These are phyloP conservation scores for Diaporthe sp. DNA, from an alignment of 2,329 filamentous ascomycete species.

Conservation along the genomic window DNA sequence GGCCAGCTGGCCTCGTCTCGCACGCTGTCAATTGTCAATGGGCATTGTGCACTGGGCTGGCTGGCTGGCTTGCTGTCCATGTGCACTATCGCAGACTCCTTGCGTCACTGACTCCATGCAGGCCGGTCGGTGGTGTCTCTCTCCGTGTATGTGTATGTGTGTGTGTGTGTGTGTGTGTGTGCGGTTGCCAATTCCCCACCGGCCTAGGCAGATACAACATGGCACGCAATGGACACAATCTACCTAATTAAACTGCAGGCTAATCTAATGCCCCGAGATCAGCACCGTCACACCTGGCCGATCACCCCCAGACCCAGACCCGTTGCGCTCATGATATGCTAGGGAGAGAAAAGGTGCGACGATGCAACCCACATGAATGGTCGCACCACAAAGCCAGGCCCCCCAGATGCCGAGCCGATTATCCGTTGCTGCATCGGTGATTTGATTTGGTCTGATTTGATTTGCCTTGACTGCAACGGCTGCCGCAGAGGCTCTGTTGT, in stretches of 20 bases:
- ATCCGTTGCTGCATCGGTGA: slow-evolving; percentile 19
- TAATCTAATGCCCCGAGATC: slow-evolving; percentile 28
- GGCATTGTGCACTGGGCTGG: too few species aligned
- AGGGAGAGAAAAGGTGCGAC: neutral
- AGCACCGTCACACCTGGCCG: slow-evolving; percentile 20
- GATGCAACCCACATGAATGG: slow-evolving; percentile 25
- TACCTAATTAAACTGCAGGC: slow-evolving; percentile 14
- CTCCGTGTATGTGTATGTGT: neutral
- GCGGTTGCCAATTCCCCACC: neutral
- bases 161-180: neutral
- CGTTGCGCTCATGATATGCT: neutral
- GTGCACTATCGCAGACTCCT: neutral
- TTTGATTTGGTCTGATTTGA: neutral
- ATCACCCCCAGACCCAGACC: slow-evolving; percentile 1
- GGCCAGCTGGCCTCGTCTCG: neutral
- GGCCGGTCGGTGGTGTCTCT: neutral
- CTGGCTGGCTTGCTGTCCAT: too few species aligned
- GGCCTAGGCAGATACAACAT: neutral
- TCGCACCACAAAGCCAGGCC: slow-evolving; percentile 11
- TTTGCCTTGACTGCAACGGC: slow-evolving; percentile 8
- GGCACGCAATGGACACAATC: neutral
- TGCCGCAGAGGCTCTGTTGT: neutral
- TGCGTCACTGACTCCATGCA: neutral
- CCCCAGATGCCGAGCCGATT: slow-evolving; percentile 26
- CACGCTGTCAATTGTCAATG: neutral